Conservation (phyloP, 2,329 filamentous ascomycete species). For the Curvularia lunata region DNA sequence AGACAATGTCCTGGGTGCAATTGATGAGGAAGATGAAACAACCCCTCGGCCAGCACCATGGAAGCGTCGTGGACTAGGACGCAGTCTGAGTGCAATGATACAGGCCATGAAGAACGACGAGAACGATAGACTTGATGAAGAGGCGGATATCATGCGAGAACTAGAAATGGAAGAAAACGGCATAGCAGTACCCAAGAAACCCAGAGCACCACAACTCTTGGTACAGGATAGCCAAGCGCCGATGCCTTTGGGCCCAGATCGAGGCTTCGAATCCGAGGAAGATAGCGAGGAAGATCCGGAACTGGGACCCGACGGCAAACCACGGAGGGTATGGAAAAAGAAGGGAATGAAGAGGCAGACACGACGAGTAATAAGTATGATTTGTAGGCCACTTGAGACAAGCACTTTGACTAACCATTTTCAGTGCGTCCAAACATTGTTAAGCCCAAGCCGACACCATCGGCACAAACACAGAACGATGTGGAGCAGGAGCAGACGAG, state of each 20-base stretch:
- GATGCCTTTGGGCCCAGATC: constrained; percentile 56
- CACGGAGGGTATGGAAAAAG: constrained; percentile 75
- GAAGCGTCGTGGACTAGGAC: constrained; percentile 59
- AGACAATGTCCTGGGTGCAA: constrained; percentile 56
- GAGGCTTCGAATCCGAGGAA: constrained; percentile 62
- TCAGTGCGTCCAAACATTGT: constrained; percentile 48
- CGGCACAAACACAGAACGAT: constrained; percentile 29
- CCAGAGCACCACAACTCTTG: constrained; percentile 42
- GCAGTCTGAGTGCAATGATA: constrained; percentile 76
- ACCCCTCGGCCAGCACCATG: constrained; percentile 49
- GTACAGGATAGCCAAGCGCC: constrained; percentile 53
- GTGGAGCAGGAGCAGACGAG: constrained; percentile 51
- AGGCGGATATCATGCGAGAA: constrained; percentile 75
- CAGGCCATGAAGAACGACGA: constrained; percentile 69
- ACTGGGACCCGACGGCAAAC: constrained; percentile 63
- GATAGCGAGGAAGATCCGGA: constrained; percentile 55
- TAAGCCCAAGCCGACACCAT: constrained; percentile 53
- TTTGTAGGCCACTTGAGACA: neutral
- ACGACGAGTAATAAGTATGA: constrained; percentile 64
- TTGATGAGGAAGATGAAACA: constrained; percentile 61
- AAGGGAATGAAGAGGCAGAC: constrained; percentile 83
- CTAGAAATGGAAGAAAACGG: constrained; percentile 60
- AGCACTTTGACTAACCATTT: constrained; percentile 25
- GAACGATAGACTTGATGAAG: constrained; percentile 65
- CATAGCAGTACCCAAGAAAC: constrained; percentile 31